Evolutionary conservation across 768 basidiomycete species (phyloP), one percentile per base, ranked within the genome.

Genomic region (Mycena epipterygia): DNA sequence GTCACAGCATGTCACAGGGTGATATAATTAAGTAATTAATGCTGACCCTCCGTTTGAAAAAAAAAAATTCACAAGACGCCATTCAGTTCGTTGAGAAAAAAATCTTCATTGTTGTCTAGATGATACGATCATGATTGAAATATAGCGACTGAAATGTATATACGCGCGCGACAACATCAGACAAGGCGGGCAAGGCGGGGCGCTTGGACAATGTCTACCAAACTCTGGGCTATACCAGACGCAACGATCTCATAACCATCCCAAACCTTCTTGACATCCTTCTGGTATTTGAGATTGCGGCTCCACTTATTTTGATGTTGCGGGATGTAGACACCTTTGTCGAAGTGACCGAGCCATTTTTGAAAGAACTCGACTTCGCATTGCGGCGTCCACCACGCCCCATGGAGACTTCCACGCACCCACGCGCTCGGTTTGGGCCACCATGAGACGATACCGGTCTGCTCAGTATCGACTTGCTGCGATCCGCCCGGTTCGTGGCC

Each of bases 341-440:
- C 39, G 21, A 48, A 48, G 42, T 48, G 44, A 29, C 21, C 19
- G n/a, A 60, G 44, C 5, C 44, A 44, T 48, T 48, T 60, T n/a
- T 30, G 57, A 14, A 30, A 59, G 12, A 42, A 59, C n/a, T n/a
- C n/a, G 21, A 30, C 57, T 17, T 59, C 57, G 41, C 57, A 59
- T 59, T 44, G 41, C 11, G 41, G 57, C 27, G 29, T 59, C 57
- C 57, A 59, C 57, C 41, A 42, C 23, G 57, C 29, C 51, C 51
- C 39, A 29, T 59, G 41, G 27, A 59, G 39, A 59, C 21, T 59
- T 19, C 57, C 42, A 29, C 27, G 41, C 41, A 41, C 57, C 57
- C 57, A 59, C 13, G 41, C 41, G 17, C 14, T 42, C 30, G 58
- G 58, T 35, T 48, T 60, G 44, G 58, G 58, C 58, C 58, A 60